Evolutionary conservation across 441 rosid genomes (phyloP).

Genomic region (Gossypium lobatum): DNA sequence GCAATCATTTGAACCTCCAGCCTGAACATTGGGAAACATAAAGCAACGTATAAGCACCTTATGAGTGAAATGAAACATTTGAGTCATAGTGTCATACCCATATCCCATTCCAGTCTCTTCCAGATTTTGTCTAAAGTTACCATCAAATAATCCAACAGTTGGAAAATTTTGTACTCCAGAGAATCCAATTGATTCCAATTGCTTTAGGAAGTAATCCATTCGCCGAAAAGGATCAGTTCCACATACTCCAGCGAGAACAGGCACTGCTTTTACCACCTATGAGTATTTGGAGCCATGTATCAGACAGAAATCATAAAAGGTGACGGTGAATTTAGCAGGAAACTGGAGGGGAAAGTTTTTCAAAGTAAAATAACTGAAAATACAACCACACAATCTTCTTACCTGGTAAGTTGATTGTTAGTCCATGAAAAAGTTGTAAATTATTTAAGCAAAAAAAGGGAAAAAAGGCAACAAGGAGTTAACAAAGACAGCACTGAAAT

Average conservation of each 20-base stretch:
- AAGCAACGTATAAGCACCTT: background rate
- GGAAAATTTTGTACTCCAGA: constrained; percentile 94
- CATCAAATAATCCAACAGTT: constrained; percentile 93
- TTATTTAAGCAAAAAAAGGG: background rate
- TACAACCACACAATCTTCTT: background rate
- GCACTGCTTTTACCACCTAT: constrained; percentile 78
- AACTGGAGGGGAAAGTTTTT: background rate
- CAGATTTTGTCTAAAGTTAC: constrained; percentile 85
- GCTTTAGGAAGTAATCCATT: constrained; percentile 76
- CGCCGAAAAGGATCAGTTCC: constrained; percentile 92
- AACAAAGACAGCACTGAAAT: background rate
- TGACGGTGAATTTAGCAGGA: background rate
- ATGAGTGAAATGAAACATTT: constrained; percentile 6
- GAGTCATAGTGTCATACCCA: constrained; percentile 52
- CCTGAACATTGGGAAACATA: constrained; percentile 30
- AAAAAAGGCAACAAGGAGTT: background rate
- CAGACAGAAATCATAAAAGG: background rate
- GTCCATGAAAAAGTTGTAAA: background rate
- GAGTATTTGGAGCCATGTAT: constrained; percentile 7
- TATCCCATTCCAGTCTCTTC: constrained; percentile 99
- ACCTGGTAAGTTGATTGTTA: background rate
- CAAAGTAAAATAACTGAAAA: background rate
- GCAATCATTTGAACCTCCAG: constrained; percentile 87
- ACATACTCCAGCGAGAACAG: constrained; percentile 95
- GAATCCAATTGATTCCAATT: constrained; percentile 82